phyloP scores from a whole-genome alignment of 805 yeast genomes.

The Saturnispora zaruensis region DNA sequence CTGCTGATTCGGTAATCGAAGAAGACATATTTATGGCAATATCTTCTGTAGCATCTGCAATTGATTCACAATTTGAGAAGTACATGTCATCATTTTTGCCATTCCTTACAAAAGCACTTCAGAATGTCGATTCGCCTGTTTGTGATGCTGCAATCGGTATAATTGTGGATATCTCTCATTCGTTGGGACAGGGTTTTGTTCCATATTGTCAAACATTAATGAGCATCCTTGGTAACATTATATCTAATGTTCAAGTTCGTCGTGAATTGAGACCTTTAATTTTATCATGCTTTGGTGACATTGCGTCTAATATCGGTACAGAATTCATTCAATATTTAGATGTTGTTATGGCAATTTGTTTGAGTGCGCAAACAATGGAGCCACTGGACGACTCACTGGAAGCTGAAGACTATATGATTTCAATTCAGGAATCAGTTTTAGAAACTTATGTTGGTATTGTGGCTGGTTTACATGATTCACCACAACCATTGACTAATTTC shows the following conservation, averaged over 20 bases:
- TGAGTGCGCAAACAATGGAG: conserved; percentile 50
- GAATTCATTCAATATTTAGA: conserved; percentile 68
- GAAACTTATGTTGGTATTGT: conserved; percentile 95
- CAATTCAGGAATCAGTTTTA: conserved; percentile 77
- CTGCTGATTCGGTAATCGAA: conserved; percentile 63
- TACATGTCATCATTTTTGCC: conserved; percentile 83
- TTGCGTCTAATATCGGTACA: conserved; percentile 80
- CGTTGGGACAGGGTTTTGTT: conserved; percentile 64
- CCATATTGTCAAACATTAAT: conserved; percentile 76
- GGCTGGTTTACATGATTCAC: conserved; percentile 71
- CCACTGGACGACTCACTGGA: conserved; percentile 64
- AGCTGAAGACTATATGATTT: conserved; percentile 62
- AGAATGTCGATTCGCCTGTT: conserved; percentile 74
- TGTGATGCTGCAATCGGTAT: conserved; percentile 90
- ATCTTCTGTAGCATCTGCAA: conserved; percentile 78
- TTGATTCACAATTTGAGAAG: conserved; percentile 60
- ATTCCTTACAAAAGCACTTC: conserved; percentile 66
- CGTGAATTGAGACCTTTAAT: conserved; percentile 82
- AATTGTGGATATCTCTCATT: conserved; percentile 88
- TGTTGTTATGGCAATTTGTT: conserved; percentile 73
- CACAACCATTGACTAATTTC: conserved; percentile 57
- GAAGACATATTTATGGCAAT: conserved; percentile 92
- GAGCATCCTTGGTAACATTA: conserved; percentile 68
- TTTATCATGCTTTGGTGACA: conserved; percentile 89
- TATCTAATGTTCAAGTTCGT: conserved; percentile 59